phyloP scores from a whole-genome alignment of 441 rosid species.

The Eugenia klotzschiana region DNA sequence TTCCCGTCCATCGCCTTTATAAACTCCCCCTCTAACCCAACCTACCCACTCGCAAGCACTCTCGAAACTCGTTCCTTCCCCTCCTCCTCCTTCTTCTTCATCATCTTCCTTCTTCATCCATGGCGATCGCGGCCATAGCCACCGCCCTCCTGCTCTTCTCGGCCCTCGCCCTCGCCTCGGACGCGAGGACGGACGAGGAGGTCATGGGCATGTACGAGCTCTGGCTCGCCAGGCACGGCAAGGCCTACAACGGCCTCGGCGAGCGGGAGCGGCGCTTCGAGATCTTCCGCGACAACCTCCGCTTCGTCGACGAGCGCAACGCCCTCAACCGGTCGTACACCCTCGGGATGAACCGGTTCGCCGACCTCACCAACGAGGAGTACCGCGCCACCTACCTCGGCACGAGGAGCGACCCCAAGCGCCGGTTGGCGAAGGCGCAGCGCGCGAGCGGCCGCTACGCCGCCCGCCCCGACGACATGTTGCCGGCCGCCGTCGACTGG shows the following conservation, averaged over 20 bases:
- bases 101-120: neutral
- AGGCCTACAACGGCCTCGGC: conserved; percentile 21
- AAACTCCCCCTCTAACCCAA: neutral
- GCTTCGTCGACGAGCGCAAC: conserved; percentile 40
- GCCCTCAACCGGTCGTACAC: conserved; percentile 25
- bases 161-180: conserved; percentile 1
- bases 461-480: conserved; percentile 6
- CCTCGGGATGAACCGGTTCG: conserved; percentile 44
- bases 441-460: conserved; percentile 23
- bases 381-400: conserved; percentile 34
- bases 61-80: neutral
- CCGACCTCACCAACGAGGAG: conserved; percentile 57
- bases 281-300: conserved; percentile 49
- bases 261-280: conserved; percentile 28
- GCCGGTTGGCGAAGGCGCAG: conserved; percentile 33
- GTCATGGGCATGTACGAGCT: conserved; percentile 34
- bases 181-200: conserved; percentile 40
- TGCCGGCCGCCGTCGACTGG: conserved; percentile 51
- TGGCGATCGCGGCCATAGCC: neutral
- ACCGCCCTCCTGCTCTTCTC: neutral
- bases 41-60: neutral
- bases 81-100: fast-evolving
- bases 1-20: neutral
- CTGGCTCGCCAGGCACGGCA: conserved; percentile 41
- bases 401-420: conserved; percentile 23